Evolutionary conservation across 176 grass and related monocot species (phyloP), one percentile per base, ranked within the genome.

Genomic region (Musa acuminata): DNA sequence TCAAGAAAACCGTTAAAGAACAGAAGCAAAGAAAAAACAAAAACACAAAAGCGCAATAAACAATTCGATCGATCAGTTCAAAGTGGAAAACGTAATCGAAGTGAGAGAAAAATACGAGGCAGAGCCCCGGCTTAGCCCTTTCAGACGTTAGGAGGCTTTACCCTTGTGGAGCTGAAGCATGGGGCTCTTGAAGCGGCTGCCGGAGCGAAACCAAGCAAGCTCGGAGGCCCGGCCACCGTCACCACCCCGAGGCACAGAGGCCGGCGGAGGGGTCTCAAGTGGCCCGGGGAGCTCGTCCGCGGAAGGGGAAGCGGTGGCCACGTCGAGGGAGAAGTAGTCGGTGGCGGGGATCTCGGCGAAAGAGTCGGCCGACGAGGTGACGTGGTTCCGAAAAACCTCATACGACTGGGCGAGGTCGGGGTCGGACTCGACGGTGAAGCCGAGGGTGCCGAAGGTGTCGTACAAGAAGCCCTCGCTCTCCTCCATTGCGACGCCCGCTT

Each of bases 151-250:
- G 82, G 69, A 51, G 16, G 11, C 9, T 69, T 78, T 69, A 94
- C 91, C 96, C 79, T 95, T 91, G 69, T 99, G 91, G 49, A 99
- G 88, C 84, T 99, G 96, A 80, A 99, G 86, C 96, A 99, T 99
- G 72, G 91, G 96, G 71, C 96, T 99, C 66, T 79, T 87, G 71
- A 99, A 95, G 50, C 79, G 78, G 69, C 86, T 69, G 25, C 88
- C 86, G 26, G 79, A 80, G 21, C 64, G 89, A 67, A 99, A 99
- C 91, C 96, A 95, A 13, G 88, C 86, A 54, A 82, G 74, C 83
- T 89, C 96, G 13, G 91, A 86, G 17, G 77, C 87, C 79, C 75
- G 87, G 25, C 82, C 19, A 71, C 48, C 11, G 71, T 53, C 14
- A 76, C 49, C 12, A 71, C 50, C 1, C 22, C 1, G 2, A 24